Evolutionary conservation across 257 asterid species (phyloP).

Genomic region (Datura wrightii): DNA sequence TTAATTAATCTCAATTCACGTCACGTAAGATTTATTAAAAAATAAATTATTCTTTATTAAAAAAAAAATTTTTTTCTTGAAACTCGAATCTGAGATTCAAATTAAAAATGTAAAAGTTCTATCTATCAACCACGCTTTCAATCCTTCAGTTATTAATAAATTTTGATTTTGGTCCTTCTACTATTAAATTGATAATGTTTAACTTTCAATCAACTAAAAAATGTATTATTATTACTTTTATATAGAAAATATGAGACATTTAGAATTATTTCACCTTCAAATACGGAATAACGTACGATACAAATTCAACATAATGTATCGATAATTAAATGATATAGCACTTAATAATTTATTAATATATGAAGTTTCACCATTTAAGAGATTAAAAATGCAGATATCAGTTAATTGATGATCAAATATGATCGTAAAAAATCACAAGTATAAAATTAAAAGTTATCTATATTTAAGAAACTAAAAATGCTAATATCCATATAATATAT

Average conservation of each 20-base stretch:
- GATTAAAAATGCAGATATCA: not conserved
- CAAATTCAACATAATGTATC: not conserved
- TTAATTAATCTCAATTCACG: not conserved
- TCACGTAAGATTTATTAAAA: rapidly evolving
- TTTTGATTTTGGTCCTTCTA: too few relatives aligned
- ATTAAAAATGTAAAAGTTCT: not conserved
- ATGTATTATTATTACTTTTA: too few relatives aligned
- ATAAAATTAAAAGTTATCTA: not conserved
- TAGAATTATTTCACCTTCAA: not conserved
- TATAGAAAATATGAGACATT: too few relatives aligned
- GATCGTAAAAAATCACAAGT: too few relatives aligned
- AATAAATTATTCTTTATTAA: rapidly evolving
- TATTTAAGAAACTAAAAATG: not conserved
- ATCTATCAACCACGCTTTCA: not conserved
- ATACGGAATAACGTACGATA: not conserved
- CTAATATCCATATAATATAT: not conserved
- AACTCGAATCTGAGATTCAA: not conserved
- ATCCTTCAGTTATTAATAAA: too few relatives aligned
- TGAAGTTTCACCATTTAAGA: not conserved
- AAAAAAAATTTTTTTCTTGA: not conserved
- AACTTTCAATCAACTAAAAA: too few relatives aligned
- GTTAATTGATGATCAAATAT: too few relatives aligned
- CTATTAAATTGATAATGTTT: too few relatives aligned
- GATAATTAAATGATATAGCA: not conserved
- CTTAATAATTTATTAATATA: not conserved